Evolutionary conservation across 352 stramenopile genomes (phyloP), one percentile per base, ranked within the genome.

Genomic region (Phytopythium mirpurense): DNA sequence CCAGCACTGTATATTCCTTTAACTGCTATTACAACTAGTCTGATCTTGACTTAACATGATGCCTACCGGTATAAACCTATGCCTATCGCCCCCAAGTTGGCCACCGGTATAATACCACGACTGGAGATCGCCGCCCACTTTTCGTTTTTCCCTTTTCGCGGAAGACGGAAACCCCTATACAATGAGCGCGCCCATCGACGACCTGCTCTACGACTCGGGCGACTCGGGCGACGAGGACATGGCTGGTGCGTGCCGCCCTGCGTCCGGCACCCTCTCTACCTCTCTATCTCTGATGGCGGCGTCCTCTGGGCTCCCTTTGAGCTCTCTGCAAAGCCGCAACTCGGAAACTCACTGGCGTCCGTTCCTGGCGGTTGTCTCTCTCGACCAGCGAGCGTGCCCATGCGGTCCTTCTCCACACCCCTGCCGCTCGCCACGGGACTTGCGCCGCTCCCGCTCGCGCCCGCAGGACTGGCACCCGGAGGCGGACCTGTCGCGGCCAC

Each of bases 131-230:
- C 26, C 16, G 10, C 46, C 12, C 46, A 52, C 46, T 52, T 52
- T 52, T 52, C 46, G 46, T 42, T 52, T 54, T 54, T 18, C 32
- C 34, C 26, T 21, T 14, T 34, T 9, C 34, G 34, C 34, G 32
- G 37, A 58, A 19, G 34, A 43, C 23, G 40, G 34, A 41, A 49
- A 50, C 41, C 41, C 41, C 41, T 23, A 23, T 15, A 64, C 19
- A 26, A 93, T 93, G 83, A 93, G 84, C 57, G 84, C 84, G 36
- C 84, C 79, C 31, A 90, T 94, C 42, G 84, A 94, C 55, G 77
- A 92, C 57, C 59, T 94, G 52, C 67, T 94, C 46, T 94, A 82
- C 60, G 81, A 78, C 43, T 81, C 76, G 54, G 81, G 92, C 38
- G 83, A 94, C 65, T 90, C 82, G 27, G 82, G 82, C 41, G 82